These are phyloP conservation scores for Taphrina wiesneri DNA, from an alignment of 1,139 yeast species.

Conservation along the genomic window DNA sequence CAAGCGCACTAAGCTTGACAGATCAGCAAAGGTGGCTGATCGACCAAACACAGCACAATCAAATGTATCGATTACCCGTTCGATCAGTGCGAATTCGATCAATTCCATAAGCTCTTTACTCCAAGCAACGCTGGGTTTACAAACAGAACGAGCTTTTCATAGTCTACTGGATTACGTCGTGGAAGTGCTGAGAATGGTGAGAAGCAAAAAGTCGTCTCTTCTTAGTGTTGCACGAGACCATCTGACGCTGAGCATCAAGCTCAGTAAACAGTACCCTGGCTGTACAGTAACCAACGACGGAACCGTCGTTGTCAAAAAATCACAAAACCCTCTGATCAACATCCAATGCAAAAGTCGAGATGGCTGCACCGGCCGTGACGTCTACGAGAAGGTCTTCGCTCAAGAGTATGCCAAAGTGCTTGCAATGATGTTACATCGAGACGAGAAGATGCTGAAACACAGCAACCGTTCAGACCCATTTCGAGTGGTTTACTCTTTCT, in stretches of 20 bases:
- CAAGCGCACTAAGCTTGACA: slow-evolving; percentile 3
- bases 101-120: not conserved
- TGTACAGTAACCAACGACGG: not conserved
- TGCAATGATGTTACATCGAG: not conserved
- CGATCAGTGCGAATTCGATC: not conserved
- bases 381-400: not conserved
- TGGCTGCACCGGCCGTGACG: not conserved
- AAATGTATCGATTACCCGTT: not conserved
- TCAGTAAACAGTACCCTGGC: not conserved
- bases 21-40: not conserved
- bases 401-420: not conserved
- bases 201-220: not conserved
- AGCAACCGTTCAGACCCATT: not conserved
- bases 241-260: not conserved
- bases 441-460: not conserved
- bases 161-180: not conserved
- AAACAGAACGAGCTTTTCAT: not conserved
- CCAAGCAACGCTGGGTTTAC: not conserved
- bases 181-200: not conserved
- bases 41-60: not conserved
- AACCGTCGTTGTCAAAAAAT: not conserved
- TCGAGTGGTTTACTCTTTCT: slow-evolving; percentile 2
- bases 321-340: not conserved
- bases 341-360: slow-evolving; percentile 4
- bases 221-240: not conserved